Percentiles rank a stretch among this genome's conserved stretches.
Evolutionary conservation across 1,139 yeast species (phyloP).

Genomic region (Zygosaccharomyces pseudobailii): DNA sequence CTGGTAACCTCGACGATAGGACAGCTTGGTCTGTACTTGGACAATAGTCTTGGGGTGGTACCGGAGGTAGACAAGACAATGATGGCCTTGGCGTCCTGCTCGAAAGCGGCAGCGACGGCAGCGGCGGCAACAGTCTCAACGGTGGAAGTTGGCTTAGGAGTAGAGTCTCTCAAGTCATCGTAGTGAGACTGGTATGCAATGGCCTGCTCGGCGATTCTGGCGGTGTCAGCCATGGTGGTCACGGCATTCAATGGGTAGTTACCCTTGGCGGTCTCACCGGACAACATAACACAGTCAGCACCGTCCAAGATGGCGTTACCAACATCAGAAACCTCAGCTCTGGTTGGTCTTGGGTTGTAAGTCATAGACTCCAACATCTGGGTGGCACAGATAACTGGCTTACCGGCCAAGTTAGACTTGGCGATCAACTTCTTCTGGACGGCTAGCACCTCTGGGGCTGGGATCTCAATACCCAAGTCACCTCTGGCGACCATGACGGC

Average conservation of each 20-base stretch:
- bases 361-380: conserved; percentile 99
- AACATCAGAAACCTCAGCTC: conserved; percentile 99
- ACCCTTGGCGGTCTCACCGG: conserved; percentile 99
- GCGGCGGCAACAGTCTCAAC: conserved; percentile 97
- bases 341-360: conserved; percentile 98
- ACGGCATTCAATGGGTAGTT: conserved; percentile 96
- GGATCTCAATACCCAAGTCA: conserved; percentile 98
- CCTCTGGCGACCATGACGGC: conserved; percentile 99
- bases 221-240: conserved; percentile 97
- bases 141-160: conserved; percentile 86
- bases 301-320: conserved; percentile 99
- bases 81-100: conserved; percentile 95
- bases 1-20: conserved; percentile 98
- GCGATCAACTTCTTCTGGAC: conserved; percentile 99
- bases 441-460: conserved; percentile 97
- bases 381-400: conserved; percentile 99
- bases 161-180: conserved; percentile 83
- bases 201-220: conserved; percentile 94
- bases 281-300: conserved; percentile 99
- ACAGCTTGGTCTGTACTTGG: conserved; percentile 96
- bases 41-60: conserved; percentile 88
- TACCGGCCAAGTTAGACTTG: conserved; percentile 97
- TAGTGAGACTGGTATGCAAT: conserved; percentile 83
- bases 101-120: conserved; percentile 93
- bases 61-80: conserved; percentile 95